Conservation (phyloP, 768 basidiomycete species). For the Postia placenta region DNA sequence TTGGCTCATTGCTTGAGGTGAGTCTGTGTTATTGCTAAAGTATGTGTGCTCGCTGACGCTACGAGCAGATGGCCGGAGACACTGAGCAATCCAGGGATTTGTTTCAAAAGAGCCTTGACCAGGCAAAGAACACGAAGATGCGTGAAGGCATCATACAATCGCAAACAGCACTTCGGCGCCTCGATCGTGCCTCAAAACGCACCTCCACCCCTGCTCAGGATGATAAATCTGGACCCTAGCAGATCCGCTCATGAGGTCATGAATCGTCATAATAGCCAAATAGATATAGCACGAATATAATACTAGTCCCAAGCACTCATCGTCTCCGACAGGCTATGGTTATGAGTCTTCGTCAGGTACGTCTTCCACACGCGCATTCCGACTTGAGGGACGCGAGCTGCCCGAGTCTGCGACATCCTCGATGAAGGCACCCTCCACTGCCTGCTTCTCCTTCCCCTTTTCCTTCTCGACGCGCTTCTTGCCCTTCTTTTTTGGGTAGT, state of each 20-base stretch:
- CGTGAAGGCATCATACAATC: constrained; percentile 30
- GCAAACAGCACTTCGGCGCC: constrained; percentile 27
- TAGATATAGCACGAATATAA: constrained; percentile 2
- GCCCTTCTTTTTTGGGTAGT: constrained; percentile 62
- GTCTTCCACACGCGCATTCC: constrained; percentile 26
- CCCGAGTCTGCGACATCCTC: constrained; percentile 19
- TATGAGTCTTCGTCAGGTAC: constrained; percentile 25
- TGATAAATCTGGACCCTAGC: not conserved
- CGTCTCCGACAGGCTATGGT: not conserved
- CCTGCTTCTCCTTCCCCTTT: constrained; percentile 27
- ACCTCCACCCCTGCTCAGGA: not conserved
- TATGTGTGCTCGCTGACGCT: not conserved
- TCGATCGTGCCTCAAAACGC: constrained; percentile 13
- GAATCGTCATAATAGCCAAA: not conserved
- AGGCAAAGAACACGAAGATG: constrained; percentile 26
- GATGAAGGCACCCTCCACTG: constrained; percentile 13
- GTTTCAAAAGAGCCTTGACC: constrained; percentile 26
- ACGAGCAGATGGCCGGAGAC: constrained; percentile 29
- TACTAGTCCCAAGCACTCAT: not conserved
- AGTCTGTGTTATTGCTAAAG: not conserved
- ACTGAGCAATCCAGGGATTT: constrained; percentile 21
- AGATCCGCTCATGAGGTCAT: not conserved
- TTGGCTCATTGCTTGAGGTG: constrained; percentile 48
- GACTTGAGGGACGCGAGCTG: constrained; percentile 27
- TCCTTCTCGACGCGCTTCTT: constrained; percentile 59